These are phyloP conservation scores for Claviceps arundinis DNA, from an alignment of 2,329 filamentous ascomycete genomes.

Conservation along the genomic window DNA sequence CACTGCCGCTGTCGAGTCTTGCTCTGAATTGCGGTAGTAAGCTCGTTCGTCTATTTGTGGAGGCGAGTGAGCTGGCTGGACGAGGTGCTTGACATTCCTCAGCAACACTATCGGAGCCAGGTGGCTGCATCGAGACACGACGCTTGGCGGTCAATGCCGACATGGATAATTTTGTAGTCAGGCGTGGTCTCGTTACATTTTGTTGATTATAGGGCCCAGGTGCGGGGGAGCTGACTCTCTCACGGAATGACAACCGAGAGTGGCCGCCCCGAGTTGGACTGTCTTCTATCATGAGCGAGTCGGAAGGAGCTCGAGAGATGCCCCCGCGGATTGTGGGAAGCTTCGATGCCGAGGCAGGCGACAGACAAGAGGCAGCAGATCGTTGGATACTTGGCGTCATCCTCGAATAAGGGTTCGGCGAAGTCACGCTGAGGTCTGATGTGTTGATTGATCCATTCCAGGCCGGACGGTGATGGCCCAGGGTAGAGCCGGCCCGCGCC, in stretches of 20 bases:
- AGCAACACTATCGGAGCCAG: slow-evolving; percentile 19
- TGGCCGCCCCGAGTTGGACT: slow-evolving; percentile 30
- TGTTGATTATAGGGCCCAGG: slow-evolving; percentile 36
- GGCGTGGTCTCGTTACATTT: slow-evolving; percentile 29
- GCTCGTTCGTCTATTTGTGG: slow-evolving; percentile 35
- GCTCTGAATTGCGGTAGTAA: slow-evolving; percentile 36
- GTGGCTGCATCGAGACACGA: slow-evolving; percentile 40
- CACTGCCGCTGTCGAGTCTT: slow-evolving; percentile 22
- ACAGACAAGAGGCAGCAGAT: slow-evolving; percentile 27
- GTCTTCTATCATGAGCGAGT: slow-evolving; percentile 32
- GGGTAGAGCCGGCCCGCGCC: slow-evolving; percentile 30
- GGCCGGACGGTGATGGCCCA: slow-evolving; percentile 47
- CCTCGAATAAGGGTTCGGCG: slow-evolving; percentile 43
- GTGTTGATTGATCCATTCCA: slow-evolving; percentile 62
- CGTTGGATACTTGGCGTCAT: slow-evolving; percentile 26
- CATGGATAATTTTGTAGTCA: slow-evolving; percentile 30
- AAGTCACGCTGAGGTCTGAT: slow-evolving; percentile 47
- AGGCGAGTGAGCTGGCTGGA: slow-evolving; percentile 44
- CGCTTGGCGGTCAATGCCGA: slow-evolving; percentile 29
- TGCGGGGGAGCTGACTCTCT: slow-evolving; percentile 36
- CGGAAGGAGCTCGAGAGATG: slow-evolving; percentile 30
- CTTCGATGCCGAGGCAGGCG: slow-evolving; percentile 30
- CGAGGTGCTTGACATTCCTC: slow-evolving; percentile 24
- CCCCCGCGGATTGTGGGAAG: slow-evolving; percentile 37
- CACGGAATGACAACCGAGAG: slow-evolving; percentile 39